Conservation (phyloP, 768 basidiomycete species). For the Cubamyces lactineus region DNA sequence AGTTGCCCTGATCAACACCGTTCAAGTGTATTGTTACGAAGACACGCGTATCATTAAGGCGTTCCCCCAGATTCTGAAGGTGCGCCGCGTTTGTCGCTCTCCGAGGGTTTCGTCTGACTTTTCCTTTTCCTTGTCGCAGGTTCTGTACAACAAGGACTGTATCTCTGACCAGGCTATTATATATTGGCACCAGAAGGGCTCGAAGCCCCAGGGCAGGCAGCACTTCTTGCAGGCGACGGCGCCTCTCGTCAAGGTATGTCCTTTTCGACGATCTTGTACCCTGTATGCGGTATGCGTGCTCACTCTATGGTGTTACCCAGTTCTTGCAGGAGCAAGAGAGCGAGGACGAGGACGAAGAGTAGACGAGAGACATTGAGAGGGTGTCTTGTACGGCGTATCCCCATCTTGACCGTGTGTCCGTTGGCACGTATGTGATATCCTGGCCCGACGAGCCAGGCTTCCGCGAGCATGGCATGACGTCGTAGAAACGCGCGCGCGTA, state of each 20-base stretch:
- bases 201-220: constrained; percentile 93
- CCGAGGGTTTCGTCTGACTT: not conserved
- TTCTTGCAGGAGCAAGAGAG: constrained; percentile 91
- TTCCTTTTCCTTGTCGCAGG: constrained; percentile 47
- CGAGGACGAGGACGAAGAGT: constrained; percentile 71
- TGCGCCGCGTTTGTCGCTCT: constrained; percentile 29
- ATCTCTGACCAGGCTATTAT: constrained; percentile 95
- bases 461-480: not conserved
- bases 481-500: not conserved
- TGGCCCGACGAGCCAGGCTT: too few relatives aligned
- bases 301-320: constrained; percentile 42
- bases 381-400: too few relatives aligned
- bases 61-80: constrained; percentile 95
- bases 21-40: constrained; percentile 96
- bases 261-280: not conserved
- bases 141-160: constrained; percentile 95
- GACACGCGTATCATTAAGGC: constrained; percentile 94
- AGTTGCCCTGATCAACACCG: constrained; percentile 92
- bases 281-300: not conserved
- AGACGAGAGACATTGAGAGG: not conserved
- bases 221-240: constrained; percentile 92
- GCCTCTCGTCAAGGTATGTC: constrained; percentile 80
- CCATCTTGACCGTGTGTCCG: not conserved
- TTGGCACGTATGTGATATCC: not conserved
- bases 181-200: constrained; percentile 98